phyloP scores from a whole-genome alignment of 1,139 yeast species.

The Ogataea hybrid region DNA sequence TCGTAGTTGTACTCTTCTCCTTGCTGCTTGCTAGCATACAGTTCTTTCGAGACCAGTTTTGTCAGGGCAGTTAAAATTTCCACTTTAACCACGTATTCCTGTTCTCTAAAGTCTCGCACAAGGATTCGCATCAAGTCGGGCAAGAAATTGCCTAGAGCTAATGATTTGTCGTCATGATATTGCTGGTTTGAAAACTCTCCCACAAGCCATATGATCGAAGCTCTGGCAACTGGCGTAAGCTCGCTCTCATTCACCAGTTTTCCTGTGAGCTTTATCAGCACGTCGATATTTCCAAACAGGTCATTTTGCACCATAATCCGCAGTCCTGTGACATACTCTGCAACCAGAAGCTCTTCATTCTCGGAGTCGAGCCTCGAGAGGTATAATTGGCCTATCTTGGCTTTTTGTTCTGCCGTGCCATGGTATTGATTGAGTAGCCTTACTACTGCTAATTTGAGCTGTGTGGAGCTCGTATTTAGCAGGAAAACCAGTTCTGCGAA shows the following conservation, averaged over 20 bases:
- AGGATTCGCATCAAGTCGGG: constrained; percentile 74
- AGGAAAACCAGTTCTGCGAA: constrained; percentile 70
- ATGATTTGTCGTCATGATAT: constrained; percentile 11
- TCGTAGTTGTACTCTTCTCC: constrained; percentile 31
- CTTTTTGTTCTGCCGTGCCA: constrained; percentile 35
- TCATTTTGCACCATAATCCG: constrained; percentile 70
- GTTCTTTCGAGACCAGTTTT: constrained; percentile 52
- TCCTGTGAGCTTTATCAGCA: constrained; percentile 42
- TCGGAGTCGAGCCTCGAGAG: constrained; percentile 22
- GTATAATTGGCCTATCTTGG: constrained; percentile 20
- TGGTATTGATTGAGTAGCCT: constrained; percentile 54
- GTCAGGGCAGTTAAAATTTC: constrained; percentile 75
- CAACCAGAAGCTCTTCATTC: constrained; percentile 24
- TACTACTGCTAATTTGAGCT: constrained; percentile 53
- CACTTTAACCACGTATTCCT: constrained; percentile 54
- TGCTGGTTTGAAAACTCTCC: constrained; percentile 63
- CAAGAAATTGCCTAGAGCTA: constrained; percentile 30
- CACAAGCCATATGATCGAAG: constrained; percentile 86
- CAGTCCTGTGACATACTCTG: constrained; percentile 38
- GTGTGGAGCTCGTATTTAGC: constrained; percentile 37
- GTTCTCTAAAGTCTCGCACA: constrained; percentile 51
- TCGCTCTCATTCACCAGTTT: constrained; percentile 20
- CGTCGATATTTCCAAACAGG: constrained; percentile 41
- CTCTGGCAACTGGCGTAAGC: constrained; percentile 50
- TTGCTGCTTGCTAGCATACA: constrained; percentile 21